Evolutionary conservation across 2,329 filamentous ascomycete species (phyloP), one percentile per base, ranked within the genome.

Genomic region (Verticillium isaacii): DNA sequence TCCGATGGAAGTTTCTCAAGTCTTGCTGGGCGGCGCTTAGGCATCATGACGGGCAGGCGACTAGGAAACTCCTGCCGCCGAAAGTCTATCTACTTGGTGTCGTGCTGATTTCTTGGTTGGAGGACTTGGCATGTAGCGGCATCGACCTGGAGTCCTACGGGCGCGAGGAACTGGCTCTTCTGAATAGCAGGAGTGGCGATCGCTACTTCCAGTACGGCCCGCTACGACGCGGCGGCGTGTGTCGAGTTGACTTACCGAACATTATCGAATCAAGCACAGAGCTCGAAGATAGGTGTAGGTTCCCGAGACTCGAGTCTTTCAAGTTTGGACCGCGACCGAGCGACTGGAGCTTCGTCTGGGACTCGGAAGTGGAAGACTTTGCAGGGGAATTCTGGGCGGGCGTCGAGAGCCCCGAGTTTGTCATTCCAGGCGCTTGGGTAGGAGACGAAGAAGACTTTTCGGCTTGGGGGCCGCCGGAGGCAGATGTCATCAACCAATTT

Each of bases 271-370:
- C 25, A 25, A 25, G 25, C 25, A 25, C 25, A 25, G 25, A 25
- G 25, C 25, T 25, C 25, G 25, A 25, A 25, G 25, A 25, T 25
- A 25, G 25, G 25, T 25, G 25, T 25, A 5, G 11, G 12, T 19
- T 1, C 1, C 57, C 52, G 0, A 57, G 54, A 3, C 39, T 63
- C 0, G 15, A 15, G 1, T 36, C 39, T 0, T 62, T 64, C 2
- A 41, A 23, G 0, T 64, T 37, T 8, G 62, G 62, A 0, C 15
- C 60, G 7, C 17, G 23, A 1, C 14, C 58, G 2, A 3, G 2
- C 41, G 58, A 63, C 12, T 63, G 62, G 60, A 12, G 15, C 1
- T 52, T 64, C 1, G 32, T 34, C 3, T 64, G 60, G 62, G 45
- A 60, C 23, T 19, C 19, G 3, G 62, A 58, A 1, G 32, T 39